Evolutionary conservation across 2,329 filamentous ascomycete genomes (phyloP).

Genomic region (Xylariaceae sp.): DNA sequence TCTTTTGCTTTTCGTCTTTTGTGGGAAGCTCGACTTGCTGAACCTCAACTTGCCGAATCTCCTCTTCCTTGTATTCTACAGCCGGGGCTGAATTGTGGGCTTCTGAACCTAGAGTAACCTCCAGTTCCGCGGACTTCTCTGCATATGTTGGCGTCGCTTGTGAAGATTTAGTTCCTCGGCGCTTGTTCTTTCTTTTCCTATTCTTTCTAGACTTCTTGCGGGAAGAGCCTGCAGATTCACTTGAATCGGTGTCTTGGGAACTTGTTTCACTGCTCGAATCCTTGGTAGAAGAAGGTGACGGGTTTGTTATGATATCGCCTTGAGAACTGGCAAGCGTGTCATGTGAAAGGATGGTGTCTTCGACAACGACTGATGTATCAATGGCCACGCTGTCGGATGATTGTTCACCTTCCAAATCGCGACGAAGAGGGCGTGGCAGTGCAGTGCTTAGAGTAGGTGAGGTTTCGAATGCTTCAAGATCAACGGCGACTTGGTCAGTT

Average conservation of each 20-base stretch:
- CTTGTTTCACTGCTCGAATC: conserved; percentile 4
- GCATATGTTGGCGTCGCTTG: conserved; percentile 1
- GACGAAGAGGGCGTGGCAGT: conserved; percentile 1
- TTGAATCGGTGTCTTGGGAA: conserved; percentile 4
- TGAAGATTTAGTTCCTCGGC: conserved; percentile 14
- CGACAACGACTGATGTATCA: conserved; percentile 1
- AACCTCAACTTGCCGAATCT: background rate
- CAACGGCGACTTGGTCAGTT: conserved; percentile 25
- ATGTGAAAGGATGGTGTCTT: background rate
- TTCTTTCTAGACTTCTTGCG: conserved; percentile 35
- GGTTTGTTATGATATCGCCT: conserved; percentile 2
- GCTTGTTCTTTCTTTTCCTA: conserved; percentile 36
- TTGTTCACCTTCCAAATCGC: conserved; percentile 8
- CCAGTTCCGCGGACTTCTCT: background rate
- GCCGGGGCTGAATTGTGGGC: background rate
- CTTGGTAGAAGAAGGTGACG: background rate
- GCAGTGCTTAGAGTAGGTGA: conserved; percentile 15
- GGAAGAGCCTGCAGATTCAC: conserved; percentile 8
- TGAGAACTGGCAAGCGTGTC: background rate
- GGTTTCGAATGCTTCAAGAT: conserved; percentile 15
- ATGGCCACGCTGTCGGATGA: conserved; percentile 1
- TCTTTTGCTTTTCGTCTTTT: too few species aligned
- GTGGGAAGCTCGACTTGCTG: too few species aligned
- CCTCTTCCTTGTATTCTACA: background rate
- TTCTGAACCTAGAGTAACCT: background rate